These are phyloP conservation scores for Plenodomus biglobosus DNA, from an alignment of 2,329 filamentous ascomycete species.

Conservation along the genomic window DNA sequence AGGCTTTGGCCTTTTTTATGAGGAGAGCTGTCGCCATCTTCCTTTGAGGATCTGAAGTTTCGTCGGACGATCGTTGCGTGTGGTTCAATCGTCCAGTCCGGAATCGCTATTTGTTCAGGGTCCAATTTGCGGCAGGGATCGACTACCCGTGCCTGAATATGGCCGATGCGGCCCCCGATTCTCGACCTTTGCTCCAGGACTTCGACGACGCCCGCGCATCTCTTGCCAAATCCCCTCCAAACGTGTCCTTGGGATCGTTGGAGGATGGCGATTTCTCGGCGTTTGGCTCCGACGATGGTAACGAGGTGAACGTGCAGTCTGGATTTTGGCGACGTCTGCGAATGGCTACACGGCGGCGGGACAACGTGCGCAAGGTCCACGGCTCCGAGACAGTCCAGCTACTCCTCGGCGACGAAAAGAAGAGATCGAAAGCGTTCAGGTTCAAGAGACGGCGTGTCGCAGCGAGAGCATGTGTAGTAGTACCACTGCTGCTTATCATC, in stretches of 20 bases:
- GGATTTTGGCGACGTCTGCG: conserved; percentile 33
- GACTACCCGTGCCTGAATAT: conserved; percentile 27
- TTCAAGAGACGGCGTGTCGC: conserved; percentile 23
- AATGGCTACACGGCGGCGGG: conserved; percentile 32
- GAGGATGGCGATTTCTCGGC: conserved; percentile 31
- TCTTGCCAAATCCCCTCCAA: conserved; percentile 5
- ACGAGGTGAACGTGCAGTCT: conserved; percentile 10
- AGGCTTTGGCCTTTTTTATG: background rate
- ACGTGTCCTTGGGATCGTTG: conserved; percentile 22
- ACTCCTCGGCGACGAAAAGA: conserved; percentile 23
- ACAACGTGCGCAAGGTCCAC: conserved; percentile 14
- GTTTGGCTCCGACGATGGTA: conserved; percentile 15
- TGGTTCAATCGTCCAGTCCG: background rate
- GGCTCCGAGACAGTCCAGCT: conserved; percentile 15
- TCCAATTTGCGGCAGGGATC: conserved; percentile 14
- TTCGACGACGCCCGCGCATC: conserved; percentile 22
- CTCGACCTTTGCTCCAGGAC: conserved; percentile 25
- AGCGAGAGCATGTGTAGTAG: conserved; percentile 16
- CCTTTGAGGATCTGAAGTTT: background rate
- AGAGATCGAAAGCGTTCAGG: conserved; percentile 13
- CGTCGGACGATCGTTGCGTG: background rate
- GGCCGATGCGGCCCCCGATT: conserved; percentile 20
- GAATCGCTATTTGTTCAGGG: background rate
- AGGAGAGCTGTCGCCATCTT: background rate
- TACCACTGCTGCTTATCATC: conserved; percentile 26